A percentile compares a stretch with the other conserved stretches of the same genome.
phyloP scores from a whole-genome alignment of 2,329 filamentous ascomycete genomes.

The Sporothrix euskadiensis region DNA sequence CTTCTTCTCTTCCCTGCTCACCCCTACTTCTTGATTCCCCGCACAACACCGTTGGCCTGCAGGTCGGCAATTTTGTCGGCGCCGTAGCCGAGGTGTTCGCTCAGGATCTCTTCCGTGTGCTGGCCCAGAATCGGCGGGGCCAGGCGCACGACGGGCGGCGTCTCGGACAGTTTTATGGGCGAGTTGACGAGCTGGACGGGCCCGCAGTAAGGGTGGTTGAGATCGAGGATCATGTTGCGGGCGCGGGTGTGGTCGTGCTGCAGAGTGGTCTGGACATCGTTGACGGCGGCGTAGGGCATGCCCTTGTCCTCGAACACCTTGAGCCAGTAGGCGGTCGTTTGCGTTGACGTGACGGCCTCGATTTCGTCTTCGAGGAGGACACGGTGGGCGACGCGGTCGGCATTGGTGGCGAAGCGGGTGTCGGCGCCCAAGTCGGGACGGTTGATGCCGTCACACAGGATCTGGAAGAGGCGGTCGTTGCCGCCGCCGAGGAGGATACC shows the following conservation, averaged over 20 bases:
- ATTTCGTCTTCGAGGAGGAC: constrained; percentile 75
- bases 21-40: neutral
- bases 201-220: constrained; percentile 81
- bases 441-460: constrained; percentile 62
- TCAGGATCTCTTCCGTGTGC: constrained; percentile 78
- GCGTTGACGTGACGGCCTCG: constrained; percentile 69
- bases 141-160: constrained; percentile 71
- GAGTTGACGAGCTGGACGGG: constrained; percentile 89
- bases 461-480: constrained; percentile 69
- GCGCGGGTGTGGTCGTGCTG: constrained; percentile 83
- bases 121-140: constrained; percentile 84
- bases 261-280: constrained; percentile 83
- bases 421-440: constrained; percentile 62
- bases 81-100: constrained; percentile 61
- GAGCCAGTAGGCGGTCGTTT: constrained; percentile 87
- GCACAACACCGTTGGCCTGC: neutral
- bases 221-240: constrained; percentile 83
- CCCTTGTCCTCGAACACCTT: constrained; percentile 83
- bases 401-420: constrained; percentile 61
- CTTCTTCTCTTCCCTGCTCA: neutral
- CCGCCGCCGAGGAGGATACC: constrained; percentile 69
- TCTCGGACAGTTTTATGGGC: constrained; percentile 89
- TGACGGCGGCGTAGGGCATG: constrained; percentile 89
- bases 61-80: constrained; percentile 43
- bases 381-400: constrained; percentile 68